Base-by-base conservation (phyloP, 805 yeast species). In the Yamadazyma sp. region DNA sequence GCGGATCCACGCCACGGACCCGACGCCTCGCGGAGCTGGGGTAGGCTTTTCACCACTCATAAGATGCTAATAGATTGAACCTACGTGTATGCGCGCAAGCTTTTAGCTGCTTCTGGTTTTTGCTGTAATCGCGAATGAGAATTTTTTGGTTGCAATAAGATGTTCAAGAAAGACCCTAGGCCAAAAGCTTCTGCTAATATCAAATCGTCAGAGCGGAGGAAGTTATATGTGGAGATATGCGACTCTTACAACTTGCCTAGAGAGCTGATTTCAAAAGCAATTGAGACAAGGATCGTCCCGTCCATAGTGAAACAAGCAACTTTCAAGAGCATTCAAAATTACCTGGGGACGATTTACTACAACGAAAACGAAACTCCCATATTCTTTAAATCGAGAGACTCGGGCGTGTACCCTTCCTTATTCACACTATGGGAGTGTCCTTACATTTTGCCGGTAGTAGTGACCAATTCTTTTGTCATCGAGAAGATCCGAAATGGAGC, bases 401-500 rank as follows among this genome's bases (percentile, higher is more conserved):
- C 73, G 1, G 67, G 60, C 14, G 44, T 72, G 21, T 65, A 78
- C 35, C 98, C 99, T 0, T 77, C 96, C 0, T 62, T 86, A 1
- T 84, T 70, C 53, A 78, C 87, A 0, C 57, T 82, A 27, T 86
- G 95, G 93, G 67, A 69, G 16, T 71, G 75, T 25, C 88, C 90
- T 0, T 74, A 62, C 42, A 38, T 87, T 9, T 47, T 88, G 15
- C 95, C 95, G 0, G 55, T 72, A 0, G 76, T 90, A 3, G 60
- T 66, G 40, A 90, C 97, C 0, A 89, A 86, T 54, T 75, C 76
- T 9, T 77, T 73, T 47, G 96, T 91, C 2, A 70, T 91, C 12
- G 81, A 75, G 33, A 76, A 78, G 9, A 61, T 89, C n/a, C 62
- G 70, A 21, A 77, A 77, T 41, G 96, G 97, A 9, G 96, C 98